phyloP scores from a whole-genome alignment of 345 rosid genomes.

The Ricinus communis region DNA sequence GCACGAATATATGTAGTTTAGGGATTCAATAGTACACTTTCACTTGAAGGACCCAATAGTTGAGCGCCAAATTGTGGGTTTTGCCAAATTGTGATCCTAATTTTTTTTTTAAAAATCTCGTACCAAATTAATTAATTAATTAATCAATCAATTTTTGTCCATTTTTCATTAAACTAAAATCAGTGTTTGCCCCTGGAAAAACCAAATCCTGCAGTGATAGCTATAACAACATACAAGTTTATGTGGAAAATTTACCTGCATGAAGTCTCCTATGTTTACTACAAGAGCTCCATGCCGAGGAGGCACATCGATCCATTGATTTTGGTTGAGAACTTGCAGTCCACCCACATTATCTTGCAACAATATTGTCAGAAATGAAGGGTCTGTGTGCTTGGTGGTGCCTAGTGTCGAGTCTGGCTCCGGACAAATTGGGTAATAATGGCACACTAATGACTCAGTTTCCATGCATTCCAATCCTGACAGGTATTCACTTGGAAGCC shows the following conservation, averaged over 20 bases:
- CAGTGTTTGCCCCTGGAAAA: too few relatives aligned
- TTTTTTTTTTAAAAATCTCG: too few relatives aligned
- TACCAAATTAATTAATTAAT: too few relatives aligned
- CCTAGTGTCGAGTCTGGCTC: constrained; percentile 50
- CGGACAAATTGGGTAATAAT: constrained; percentile 54
- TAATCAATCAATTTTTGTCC: too few relatives aligned
- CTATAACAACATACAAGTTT: too few relatives aligned
- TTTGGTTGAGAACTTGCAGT: constrained; percentile 44
- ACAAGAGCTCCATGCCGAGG: constrained; percentile 38
- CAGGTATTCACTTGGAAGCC: constrained; percentile 36
- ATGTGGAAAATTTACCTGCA: constrained; percentile 33
- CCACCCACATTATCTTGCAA: constrained; percentile 50
- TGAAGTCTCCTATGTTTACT: constrained; percentile 49
- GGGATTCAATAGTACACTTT: too few relatives aligned
- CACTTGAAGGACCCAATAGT: too few relatives aligned
- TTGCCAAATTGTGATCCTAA: too few relatives aligned
- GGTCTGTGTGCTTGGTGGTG: constrained; percentile 47
- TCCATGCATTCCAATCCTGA: constrained; percentile 47
- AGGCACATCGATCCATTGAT: constrained; percentile 48
- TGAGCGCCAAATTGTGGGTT: too few relatives aligned
- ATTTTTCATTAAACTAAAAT: too few relatives aligned
- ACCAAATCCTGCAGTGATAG: too few relatives aligned
- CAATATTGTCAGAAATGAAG: constrained; percentile 44
- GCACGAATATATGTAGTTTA: too few relatives aligned
- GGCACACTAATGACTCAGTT: constrained; percentile 40